phyloP scores from a whole-genome alignment of 257 asterid genomes.

The Mentha longifolia region DNA sequence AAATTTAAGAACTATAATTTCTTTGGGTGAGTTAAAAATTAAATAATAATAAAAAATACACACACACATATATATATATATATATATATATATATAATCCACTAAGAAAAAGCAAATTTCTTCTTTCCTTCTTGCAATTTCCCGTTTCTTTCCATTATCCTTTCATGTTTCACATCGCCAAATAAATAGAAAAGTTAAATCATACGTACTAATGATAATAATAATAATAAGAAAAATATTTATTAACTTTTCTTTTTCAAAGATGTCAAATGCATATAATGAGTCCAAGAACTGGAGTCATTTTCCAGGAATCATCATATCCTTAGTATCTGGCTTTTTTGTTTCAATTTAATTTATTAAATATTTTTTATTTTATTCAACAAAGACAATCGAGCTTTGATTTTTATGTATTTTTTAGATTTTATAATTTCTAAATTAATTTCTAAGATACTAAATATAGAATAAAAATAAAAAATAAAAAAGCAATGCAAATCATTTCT shows the following conservation, averaged over 20 bases:
- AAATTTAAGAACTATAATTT: too few species aligned
- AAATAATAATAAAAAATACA: too few species aligned
- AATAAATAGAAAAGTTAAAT: not conserved
- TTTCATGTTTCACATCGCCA: constrained; percentile 18
- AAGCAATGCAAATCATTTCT: too few species aligned
- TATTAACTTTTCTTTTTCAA: not conserved
- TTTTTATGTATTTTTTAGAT: too few species aligned
- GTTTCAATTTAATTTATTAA: constrained; percentile 11
- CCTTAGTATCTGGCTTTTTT: constrained; percentile 19
- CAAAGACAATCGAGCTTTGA: constrained; percentile 37
- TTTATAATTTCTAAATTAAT: too few species aligned
- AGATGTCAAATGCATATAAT: constrained; percentile 27
- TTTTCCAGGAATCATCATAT: constrained; percentile 44
- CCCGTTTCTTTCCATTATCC: constrained; percentile 34
- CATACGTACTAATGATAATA: too few species aligned
- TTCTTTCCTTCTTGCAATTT: constrained; percentile 37
- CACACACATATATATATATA: too few species aligned
- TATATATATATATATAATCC: too few species aligned
- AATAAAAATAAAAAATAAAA: too few species aligned
- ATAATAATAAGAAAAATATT: not conserved
- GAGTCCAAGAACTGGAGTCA: constrained; percentile 36
- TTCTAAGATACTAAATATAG: too few species aligned
- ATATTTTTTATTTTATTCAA: constrained; percentile 32
- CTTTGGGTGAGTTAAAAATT: too few species aligned
- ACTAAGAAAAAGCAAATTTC: constrained; percentile 23